phyloP scores from a whole-genome alignment of 129 eudicot genomes.

The Artemisia argyi region DNA sequence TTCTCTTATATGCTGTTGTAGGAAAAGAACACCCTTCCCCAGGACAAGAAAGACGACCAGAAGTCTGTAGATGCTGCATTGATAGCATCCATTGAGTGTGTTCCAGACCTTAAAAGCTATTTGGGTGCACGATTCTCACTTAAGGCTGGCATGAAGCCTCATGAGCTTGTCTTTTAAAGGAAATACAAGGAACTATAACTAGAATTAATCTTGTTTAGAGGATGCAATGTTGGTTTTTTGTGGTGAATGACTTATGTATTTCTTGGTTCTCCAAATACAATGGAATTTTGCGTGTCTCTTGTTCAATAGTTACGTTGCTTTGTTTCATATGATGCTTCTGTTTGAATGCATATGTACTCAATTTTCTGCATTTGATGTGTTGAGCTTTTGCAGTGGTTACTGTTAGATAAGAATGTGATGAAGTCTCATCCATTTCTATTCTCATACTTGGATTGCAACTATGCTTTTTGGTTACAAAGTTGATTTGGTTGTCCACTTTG shows the following conservation, averaged over 20 bases:
- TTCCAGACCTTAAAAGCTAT: slow-evolving; percentile 67
- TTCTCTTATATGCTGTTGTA: slow-evolving; percentile 16
- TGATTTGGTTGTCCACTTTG: too few relatives aligned
- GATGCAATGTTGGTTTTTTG: slow-evolving; percentile 19
- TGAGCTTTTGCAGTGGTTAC: too few relatives aligned
- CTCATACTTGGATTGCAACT: too few relatives aligned
- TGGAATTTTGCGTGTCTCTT: slow-evolving; percentile 14
- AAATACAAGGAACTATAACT: not conserved
- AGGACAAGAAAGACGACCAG: slow-evolving; percentile 77
- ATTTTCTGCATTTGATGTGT: too few relatives aligned
- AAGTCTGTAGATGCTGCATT: slow-evolving; percentile 58
- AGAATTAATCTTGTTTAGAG: slow-evolving; percentile 28
- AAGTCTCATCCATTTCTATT: too few relatives aligned
- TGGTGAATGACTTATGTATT: slow-evolving; percentile 19
- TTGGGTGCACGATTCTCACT: slow-evolving; percentile 76
- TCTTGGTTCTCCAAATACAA: slow-evolving; percentile 14
- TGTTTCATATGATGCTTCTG: not conserved
- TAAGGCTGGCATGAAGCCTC: slow-evolving; percentile 74
- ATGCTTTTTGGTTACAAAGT: not conserved
- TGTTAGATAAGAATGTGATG: too few relatives aligned
- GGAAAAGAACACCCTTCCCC: slow-evolving; percentile 63
- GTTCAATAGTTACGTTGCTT: not conserved
- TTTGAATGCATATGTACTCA: not conserved
- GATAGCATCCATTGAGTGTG: slow-evolving; percentile 58
- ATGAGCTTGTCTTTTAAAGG: slow-evolving; percentile 62